Conservation (phyloP, 2,329 filamentous ascomycete genomes). For the Aphanocladium album region DNA sequence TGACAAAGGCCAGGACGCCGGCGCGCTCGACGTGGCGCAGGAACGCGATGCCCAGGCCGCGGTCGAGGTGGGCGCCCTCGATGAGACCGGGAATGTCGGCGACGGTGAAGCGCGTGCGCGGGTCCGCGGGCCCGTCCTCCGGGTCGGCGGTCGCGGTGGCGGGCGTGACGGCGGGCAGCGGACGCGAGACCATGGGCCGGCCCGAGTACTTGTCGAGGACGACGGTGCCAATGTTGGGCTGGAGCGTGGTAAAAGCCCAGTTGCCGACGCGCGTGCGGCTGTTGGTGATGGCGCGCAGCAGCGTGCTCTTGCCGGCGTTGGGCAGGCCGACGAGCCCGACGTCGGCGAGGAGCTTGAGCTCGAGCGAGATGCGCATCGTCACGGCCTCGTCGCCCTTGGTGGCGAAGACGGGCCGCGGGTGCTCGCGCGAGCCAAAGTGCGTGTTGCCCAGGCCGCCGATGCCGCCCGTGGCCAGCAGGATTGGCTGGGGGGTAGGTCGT, state of each 20-base stretch:
- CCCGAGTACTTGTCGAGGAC: constrained; percentile 84
- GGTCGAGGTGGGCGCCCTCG: constrained; percentile 86
- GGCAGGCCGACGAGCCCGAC: constrained; percentile 91
- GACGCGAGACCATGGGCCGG: constrained; percentile 49
- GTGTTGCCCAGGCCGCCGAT: constrained; percentile 90
- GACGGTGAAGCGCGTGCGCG: constrained; percentile 79
- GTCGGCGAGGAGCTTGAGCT: constrained; percentile 92
- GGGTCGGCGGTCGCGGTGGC: constrained; percentile 20
- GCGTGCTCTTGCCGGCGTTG: constrained; percentile 92
- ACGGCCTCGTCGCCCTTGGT: constrained; percentile 79
- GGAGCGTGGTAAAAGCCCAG: constrained; percentile 95
- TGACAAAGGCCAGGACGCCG: constrained; percentile 85
- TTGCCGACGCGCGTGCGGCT: constrained; percentile 84
- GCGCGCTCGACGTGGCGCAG: constrained; percentile 92
- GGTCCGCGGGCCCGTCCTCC: constrained; percentile 41
- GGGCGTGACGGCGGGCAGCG: constrained; percentile 25
- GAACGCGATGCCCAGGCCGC: constrained; percentile 85
- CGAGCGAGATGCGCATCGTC: constrained; percentile 74
- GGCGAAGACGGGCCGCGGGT: constrained; percentile 76
- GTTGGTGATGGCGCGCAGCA: constrained; percentile 81
- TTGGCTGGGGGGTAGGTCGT: constrained; percentile 72
- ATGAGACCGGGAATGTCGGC: constrained; percentile 95
- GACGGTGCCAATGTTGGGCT: constrained; percentile 93
- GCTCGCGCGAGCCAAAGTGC: constrained; percentile 77
- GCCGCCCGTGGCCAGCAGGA: constrained; percentile 81